Conservation (phyloP, 106 monocot species). For the Dendrobium officinale region DNA sequence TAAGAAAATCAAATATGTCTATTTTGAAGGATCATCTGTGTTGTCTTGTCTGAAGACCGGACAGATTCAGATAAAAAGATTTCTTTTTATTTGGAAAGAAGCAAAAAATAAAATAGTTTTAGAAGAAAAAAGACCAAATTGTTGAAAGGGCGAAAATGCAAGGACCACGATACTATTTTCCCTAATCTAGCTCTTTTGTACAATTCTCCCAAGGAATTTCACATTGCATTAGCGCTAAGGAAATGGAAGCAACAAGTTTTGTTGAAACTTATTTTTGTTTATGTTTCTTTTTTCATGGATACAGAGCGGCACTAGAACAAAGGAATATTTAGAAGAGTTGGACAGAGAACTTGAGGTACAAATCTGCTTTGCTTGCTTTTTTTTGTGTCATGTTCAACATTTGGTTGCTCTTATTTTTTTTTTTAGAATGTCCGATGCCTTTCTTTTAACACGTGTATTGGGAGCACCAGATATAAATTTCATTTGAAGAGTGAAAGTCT, state of each 20-base stretch:
- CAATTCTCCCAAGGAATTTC: not conserved
- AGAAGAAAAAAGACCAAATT: not conserved
- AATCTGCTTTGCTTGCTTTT: not conserved
- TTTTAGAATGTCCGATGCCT: not conserved
- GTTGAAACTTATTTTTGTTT: not conserved
- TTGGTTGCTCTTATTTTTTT: not conserved
- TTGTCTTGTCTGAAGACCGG: not conserved
- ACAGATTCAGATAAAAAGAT: not conserved
- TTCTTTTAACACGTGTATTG: not conserved
- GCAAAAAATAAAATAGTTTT: not conserved
- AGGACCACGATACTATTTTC: not conserved
- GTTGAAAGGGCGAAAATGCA: not conserved
- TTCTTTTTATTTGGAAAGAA: not conserved
- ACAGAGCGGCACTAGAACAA: conserved; percentile 77
- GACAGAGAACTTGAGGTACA: conserved; percentile 86
- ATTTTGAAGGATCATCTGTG: not conserved
- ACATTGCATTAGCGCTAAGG: not conserved
- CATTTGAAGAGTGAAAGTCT: not conserved
- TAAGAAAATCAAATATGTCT: not conserved
- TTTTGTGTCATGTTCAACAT: not conserved
- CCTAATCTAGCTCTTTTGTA: not conserved
- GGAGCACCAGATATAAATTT: not conserved
- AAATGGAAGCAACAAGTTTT: not conserved
- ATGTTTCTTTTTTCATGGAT: conserved; percentile 1
- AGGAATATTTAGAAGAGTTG: conserved; percentile 68